Conservation (phyloP, 495 filamentous ascomycete species). For the Penicillium cinerascens region DNA sequence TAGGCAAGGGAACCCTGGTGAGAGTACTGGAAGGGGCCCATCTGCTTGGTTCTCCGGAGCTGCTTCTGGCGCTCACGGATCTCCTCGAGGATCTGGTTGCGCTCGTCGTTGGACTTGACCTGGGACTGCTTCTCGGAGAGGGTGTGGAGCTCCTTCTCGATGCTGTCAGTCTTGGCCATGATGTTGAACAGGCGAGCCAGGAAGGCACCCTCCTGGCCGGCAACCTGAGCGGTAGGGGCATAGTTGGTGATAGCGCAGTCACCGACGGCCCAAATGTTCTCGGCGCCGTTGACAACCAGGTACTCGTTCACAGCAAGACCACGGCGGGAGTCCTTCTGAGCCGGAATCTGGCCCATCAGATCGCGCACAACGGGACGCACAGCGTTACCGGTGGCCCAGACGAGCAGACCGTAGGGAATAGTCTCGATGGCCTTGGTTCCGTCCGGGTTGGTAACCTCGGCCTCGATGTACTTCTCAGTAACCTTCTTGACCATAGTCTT, state of each 20-base stretch:
- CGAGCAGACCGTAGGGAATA: constrained; percentile 92
- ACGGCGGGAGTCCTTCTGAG: constrained; percentile 90
- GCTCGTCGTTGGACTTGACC: constrained; percentile 54
- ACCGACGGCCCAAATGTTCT: constrained; percentile 89
- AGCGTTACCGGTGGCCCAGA: constrained; percentile 98
- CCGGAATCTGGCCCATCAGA: constrained; percentile 87
- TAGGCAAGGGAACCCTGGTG: constrained; percentile 97
- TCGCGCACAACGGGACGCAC: constrained; percentile 84
- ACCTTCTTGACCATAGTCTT: constrained; percentile 99
- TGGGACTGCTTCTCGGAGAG: constrained; percentile 62
- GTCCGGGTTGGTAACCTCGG: constrained; percentile 79
- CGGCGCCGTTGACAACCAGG: constrained; percentile 93
- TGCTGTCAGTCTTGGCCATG: constrained; percentile 83
- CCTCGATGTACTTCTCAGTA: constrained; percentile 90
- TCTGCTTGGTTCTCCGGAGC: constrained; percentile 82
- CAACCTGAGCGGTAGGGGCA: constrained; percentile 95
- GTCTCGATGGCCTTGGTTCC: constrained; percentile 75
- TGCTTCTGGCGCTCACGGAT: constrained; percentile 84
- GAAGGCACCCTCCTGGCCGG: constrained; percentile 93
- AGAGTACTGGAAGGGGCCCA: constrained; percentile 95
- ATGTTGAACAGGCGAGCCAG: constrained; percentile 94
- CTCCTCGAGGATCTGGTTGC: constrained; percentile 57
- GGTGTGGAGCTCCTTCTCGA: constrained; percentile 67
- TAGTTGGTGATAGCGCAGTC: constrained; percentile 96
- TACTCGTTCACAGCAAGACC: constrained; percentile 97